Percentiles rank a stretch among this genome's conserved stretches.
Evolutionary conservation across 371 early-diverging fungal species (phyloP).

Genomic region (Mortierella sp.): DNA sequence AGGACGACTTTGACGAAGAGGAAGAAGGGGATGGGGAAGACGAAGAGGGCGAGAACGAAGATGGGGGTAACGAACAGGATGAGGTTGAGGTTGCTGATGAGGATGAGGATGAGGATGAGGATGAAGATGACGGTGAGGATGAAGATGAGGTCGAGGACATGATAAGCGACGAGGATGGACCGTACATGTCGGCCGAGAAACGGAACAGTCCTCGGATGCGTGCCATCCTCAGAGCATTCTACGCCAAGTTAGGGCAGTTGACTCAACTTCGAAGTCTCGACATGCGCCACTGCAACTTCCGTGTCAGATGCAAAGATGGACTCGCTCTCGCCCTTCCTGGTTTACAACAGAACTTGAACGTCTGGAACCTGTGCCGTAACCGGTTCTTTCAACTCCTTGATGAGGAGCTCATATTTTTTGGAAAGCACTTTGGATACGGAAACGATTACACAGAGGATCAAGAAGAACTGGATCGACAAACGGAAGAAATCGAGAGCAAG

Average conservation of each 20-base stretch:
- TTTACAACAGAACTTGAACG: conserved; percentile 3
- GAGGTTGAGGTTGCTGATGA: not conserved
- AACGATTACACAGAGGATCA: not conserved
- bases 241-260: conserved; percentile 14
- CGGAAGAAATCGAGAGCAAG: too few species aligned
- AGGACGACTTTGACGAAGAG: not conserved
- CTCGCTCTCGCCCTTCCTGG: conserved; percentile 19
- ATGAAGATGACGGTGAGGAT: not conserved
- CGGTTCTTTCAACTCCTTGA: not conserved
- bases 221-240: conserved; percentile 10
- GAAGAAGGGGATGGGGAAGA: not conserved
- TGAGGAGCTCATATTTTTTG: conserved; percentile 17
- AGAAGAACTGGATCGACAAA: not conserved
- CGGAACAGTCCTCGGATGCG: conserved; percentile 1
- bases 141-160: not conserved
- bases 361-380: conserved; percentile 9
- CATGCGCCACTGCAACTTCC: conserved; percentile 17
- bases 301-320: conserved; percentile 22
- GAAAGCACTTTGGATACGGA: conserved; percentile 30
- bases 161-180: not conserved
- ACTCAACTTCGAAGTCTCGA: conserved; percentile 5
- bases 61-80: too few species aligned
- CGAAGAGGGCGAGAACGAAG: not conserved
- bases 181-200: not conserved
- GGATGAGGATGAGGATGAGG: not conserved